A percentile compares a stretch with the other conserved stretches of the same genome.
Conservation (phyloP, 306 rosid species). For the Trichosanthes cucumerina region DNA sequence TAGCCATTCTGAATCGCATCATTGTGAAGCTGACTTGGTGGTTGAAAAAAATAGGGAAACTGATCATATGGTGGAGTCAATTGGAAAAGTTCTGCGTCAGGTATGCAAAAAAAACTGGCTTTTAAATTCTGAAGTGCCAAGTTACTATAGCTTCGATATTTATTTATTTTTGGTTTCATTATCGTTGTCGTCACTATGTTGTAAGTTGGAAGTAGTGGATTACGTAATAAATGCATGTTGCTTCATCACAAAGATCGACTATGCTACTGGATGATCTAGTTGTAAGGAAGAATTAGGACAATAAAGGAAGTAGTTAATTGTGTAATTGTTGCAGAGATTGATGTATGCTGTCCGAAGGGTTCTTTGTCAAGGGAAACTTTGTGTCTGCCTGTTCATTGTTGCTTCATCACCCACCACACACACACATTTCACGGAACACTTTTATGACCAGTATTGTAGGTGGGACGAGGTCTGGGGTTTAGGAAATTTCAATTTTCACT, state of each 20-base stretch:
- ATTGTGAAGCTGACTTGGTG: conserved; percentile 6
- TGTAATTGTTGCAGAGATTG: not conserved
- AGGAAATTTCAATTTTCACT: not conserved
- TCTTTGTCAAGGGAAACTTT: not conserved
- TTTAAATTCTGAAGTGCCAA: not conserved
- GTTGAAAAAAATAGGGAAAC: conserved; percentile 47
- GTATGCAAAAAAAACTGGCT: conserved; percentile 19
- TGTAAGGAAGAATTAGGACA: not conserved
- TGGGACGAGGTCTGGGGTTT: not conserved
- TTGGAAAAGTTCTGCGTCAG: conserved; percentile 76
- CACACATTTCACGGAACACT: too few relatives aligned
- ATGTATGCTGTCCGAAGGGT: not conserved
- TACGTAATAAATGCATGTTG: not conserved
- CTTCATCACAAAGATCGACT: too few relatives aligned
- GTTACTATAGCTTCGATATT: not conserved
- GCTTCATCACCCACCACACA: too few relatives aligned
- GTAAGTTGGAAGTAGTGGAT: not conserved
- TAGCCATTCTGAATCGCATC: conserved; percentile 16
- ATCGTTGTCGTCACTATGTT: not conserved
- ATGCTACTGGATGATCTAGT: not conserved
- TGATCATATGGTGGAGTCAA: conserved; percentile 45
- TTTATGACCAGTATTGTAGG: not conserved
- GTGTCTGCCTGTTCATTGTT: not conserved
- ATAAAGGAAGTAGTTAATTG: not conserved
- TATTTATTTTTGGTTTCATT: not conserved